phyloP scores from a whole-genome alignment of 306 rosid genomes.

The Castanospermum australe region DNA sequence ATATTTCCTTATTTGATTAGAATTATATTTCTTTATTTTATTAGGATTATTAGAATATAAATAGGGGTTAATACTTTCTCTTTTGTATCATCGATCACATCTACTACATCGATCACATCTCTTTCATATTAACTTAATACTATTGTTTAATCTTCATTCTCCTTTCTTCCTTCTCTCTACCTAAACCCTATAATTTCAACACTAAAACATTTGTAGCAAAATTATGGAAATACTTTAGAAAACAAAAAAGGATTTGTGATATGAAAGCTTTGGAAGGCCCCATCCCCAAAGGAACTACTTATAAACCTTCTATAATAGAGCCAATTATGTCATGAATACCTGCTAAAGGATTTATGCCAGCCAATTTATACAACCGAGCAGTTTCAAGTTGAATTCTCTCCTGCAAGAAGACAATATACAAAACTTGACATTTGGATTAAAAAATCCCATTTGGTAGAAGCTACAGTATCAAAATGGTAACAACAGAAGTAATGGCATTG shows the following conservation, averaged over 20 bases:
- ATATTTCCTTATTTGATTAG: too few species aligned
- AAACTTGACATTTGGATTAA: slow-evolving; percentile 22
- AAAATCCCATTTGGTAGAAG: not conserved
- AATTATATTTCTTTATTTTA: too few species aligned
- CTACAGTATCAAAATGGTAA: not conserved
- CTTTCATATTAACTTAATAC: too few species aligned
- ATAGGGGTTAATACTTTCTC: too few species aligned
- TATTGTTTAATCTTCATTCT: too few species aligned
- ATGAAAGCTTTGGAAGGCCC: not conserved
- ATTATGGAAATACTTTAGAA: not conserved
- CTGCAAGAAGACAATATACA: slow-evolving; percentile 48
- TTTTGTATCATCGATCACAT: too few species aligned
- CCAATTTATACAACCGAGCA: slow-evolving; percentile 86
- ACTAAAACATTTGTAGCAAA: not conserved
- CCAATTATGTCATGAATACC: slow-evolving; percentile 46
- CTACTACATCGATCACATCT: too few species aligned
- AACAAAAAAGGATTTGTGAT: not conserved
- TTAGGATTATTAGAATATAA: too few species aligned
- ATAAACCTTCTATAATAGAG: slow-evolving; percentile 4
- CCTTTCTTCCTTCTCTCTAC: too few species aligned
- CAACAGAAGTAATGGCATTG: slow-evolving; percentile 7
- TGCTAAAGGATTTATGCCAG: slow-evolving; percentile 93
- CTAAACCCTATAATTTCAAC: too few species aligned
- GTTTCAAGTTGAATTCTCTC: slow-evolving; percentile 94
- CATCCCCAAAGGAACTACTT: not conserved